Evolutionary conservation across 202 grass and related monocot species (phyloP).

Genomic region (Carex arenaria): DNA sequence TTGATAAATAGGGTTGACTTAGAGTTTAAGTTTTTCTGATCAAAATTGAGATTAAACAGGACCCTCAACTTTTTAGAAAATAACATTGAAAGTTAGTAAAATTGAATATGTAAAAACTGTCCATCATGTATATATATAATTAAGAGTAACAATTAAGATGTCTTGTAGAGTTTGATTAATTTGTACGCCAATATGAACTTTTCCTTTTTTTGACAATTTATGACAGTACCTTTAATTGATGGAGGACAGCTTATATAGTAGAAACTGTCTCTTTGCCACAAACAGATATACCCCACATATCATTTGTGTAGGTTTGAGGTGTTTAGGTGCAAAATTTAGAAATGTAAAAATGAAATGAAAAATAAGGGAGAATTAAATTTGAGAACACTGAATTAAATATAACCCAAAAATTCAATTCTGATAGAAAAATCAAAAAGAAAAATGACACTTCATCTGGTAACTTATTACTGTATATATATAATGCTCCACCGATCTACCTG

Average conservation of each 20-base stretch:
- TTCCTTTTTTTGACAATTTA: not conserved
- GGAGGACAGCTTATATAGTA: not conserved
- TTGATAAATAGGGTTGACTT: not conserved
- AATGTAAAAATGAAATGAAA: not conserved
- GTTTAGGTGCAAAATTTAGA: not conserved
- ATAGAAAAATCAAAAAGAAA: not conserved
- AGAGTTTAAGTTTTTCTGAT: not conserved
- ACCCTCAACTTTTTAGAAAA: not conserved
- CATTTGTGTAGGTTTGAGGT: not conserved
- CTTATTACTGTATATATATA: conserved; percentile 7
- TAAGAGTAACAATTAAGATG: not conserved
- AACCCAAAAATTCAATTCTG: not conserved
- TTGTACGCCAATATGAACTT: not conserved
- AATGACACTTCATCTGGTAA: too few relatives aligned
- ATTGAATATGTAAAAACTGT: not conserved
- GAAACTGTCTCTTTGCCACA: not conserved
- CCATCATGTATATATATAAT: not conserved
- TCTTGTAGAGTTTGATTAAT: not conserved
- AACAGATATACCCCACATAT: not conserved
- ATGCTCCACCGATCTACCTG: conserved; percentile 7
- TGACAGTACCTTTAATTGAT: conserved; percentile 4
- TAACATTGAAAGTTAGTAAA: not conserved
- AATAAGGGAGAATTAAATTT: not conserved
- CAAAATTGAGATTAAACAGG: not conserved
- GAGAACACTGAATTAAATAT: not conserved